Percentiles rank a stretch among this genome's conserved stretches.
Conservation (phyloP, 2,329 filamentous ascomycete species). For the Penicillium sp. region DNA sequence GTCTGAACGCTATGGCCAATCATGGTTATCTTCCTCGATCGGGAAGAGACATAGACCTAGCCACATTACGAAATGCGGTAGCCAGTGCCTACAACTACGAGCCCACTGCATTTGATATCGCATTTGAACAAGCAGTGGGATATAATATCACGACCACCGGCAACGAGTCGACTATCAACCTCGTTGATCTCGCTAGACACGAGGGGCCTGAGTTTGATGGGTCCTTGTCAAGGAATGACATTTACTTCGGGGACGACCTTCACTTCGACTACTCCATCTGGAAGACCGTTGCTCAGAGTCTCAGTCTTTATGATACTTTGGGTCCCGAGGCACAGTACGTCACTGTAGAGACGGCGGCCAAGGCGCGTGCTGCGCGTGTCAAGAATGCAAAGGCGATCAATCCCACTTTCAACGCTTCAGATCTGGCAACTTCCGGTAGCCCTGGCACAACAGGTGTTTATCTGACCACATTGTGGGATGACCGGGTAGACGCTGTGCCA, state of each 20-base stretch:
- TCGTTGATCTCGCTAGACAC: slow-evolving; percentile 1
- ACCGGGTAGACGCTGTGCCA: background rate
- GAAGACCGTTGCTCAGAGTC: background rate
- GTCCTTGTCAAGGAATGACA: background rate
- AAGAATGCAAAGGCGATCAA: background rate
- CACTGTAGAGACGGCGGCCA: background rate
- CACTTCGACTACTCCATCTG: slow-evolving; percentile 1
- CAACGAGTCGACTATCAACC: background rate
- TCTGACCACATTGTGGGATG: background rate
- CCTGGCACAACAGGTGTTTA: slow-evolving; percentile 1
- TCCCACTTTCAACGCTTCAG: background rate
- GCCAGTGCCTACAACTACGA: background rate
- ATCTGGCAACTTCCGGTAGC: background rate
- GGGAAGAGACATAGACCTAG: slow-evolving; percentile 1
- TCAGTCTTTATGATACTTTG: background rate
- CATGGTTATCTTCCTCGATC: slow-evolving; percentile 2
- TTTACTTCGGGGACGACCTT: slow-evolving; percentile 3
- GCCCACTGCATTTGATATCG: background rate
- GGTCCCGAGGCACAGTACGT: background rate
- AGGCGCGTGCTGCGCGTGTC: background rate
- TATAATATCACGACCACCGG: slow-evolving; percentile 1
- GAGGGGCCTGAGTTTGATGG: slow-evolving; percentile 1
- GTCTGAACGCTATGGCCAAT: slow-evolving; percentile 4
- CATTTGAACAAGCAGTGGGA: background rate
- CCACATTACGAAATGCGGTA: background rate